Evolutionary conservation across 1,139 yeast species (phyloP).

Genomic region (Debaryomyces udenii): DNA sequence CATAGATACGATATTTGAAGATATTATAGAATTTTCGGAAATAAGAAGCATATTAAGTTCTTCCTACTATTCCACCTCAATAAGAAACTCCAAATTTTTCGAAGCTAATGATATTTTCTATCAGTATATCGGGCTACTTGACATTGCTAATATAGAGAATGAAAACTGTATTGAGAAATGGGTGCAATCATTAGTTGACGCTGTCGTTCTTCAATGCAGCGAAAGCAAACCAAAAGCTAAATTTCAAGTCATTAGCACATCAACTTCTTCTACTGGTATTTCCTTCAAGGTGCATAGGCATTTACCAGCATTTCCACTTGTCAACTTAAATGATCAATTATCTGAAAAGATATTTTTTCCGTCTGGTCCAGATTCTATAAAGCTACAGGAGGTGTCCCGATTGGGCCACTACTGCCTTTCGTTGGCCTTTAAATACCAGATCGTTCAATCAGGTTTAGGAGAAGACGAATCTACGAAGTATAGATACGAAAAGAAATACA

Average conservation of each 20-base stretch:
- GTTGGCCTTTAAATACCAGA: slow-evolving; percentile 1
- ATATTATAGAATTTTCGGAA: slow-evolving; percentile 8
- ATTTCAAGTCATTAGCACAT: no score
- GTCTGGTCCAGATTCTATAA: neutral
- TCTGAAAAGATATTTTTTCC: slow-evolving; percentile 1
- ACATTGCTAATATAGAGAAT: slow-evolving; percentile 3
- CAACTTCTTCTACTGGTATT: neutral
- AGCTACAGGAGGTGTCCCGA: slow-evolving; percentile 3
- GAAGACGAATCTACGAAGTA: neutral
- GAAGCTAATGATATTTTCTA: slow-evolving; percentile 4
- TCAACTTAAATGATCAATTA: slow-evolving; percentile 1
- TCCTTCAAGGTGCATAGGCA: slow-evolving; percentile 2
- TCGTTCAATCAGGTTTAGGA: neutral
- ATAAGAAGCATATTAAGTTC: slow-evolving; percentile 1
- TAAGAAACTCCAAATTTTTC: neutral
- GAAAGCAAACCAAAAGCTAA: no score
- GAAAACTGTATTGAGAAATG: slow-evolving; percentile 6
- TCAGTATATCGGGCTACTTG: slow-evolving; percentile 10
- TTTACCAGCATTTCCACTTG: slow-evolving; percentile 5
- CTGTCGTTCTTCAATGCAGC: no score
- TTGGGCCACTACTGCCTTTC: slow-evolving; percentile 7
- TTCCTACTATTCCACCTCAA: neutral
- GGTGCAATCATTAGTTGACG: slow-evolving; percentile 6
- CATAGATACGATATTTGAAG: slow-evolving; percentile 2
- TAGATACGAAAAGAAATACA: slow-evolving; percentile 1